These are phyloP conservation scores for Apiospora koreana DNA, from an alignment of 2,329 filamentous ascomycete species.

Conservation along the genomic window DNA sequence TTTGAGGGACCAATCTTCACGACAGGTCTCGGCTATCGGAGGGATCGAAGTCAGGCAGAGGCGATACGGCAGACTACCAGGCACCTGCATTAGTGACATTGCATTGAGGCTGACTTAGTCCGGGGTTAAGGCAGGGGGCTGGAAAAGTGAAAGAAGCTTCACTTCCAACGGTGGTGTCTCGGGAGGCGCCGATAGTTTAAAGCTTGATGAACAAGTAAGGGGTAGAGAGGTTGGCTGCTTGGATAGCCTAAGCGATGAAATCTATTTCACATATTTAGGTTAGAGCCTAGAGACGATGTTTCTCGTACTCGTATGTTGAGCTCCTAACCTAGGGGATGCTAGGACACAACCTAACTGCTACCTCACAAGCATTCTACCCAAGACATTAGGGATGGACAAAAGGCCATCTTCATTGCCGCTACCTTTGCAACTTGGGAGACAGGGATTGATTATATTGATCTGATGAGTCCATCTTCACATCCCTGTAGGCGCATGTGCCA, in stretches of 20 bases:
- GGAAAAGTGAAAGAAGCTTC: neutral
- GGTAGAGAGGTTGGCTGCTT: neutral
- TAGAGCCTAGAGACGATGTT: too few relatives aligned
- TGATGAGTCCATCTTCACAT: neutral
- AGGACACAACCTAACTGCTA: too few relatives aligned
- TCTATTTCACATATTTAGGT: too few relatives aligned
- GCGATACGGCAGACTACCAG: neutral
- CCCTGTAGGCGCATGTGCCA: neutral
- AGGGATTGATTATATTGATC: too few relatives aligned
- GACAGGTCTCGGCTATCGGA: neutral
- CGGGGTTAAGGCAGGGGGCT: neutral
- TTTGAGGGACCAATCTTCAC: neutral
- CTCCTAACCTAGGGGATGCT: too few relatives aligned
- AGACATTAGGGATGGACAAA: too few relatives aligned
- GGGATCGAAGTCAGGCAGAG: neutral
- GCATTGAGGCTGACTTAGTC: neutral
- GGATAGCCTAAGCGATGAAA: neutral
- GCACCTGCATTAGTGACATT: neutral
- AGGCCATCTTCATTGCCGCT: too few relatives aligned
- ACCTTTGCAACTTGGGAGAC: too few relatives aligned
- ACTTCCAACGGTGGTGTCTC: neutral
- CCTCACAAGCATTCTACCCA: too few relatives aligned
- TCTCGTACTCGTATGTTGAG: neutral
- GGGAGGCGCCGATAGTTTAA: neutral
- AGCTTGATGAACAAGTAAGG: neutral